These are phyloP conservation scores for Camelina hispida DNA, from an alignment of 345 rosid genomes.

Conservation along the genomic window DNA sequence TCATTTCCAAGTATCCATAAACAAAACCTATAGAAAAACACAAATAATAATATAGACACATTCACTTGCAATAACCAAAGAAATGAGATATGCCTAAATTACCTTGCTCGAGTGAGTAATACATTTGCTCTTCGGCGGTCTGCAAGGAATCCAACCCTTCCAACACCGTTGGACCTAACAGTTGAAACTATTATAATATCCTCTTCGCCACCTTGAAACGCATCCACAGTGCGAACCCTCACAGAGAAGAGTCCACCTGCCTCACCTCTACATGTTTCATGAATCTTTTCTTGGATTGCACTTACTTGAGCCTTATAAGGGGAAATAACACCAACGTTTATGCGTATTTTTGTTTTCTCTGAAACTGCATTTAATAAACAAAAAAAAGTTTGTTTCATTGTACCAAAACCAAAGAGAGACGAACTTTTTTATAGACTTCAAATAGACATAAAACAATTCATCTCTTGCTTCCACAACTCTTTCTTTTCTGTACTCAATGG, in stretches of 20 bases:
- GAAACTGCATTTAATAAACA: constrained; percentile 30
- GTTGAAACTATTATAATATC: constrained; percentile 58
- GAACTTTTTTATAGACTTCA: constrained; percentile 24
- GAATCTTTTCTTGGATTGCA: constrained; percentile 51
- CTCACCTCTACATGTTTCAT: constrained; percentile 29
- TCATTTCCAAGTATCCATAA: constrained; percentile 58
- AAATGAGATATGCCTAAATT: neutral
- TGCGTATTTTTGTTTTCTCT: constrained; percentile 13
- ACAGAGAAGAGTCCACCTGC: constrained; percentile 41
- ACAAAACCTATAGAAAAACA: constrained; percentile 40
- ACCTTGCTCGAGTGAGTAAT: constrained; percentile 54
- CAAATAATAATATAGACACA: neutral
- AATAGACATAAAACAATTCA: constrained; percentile 82
- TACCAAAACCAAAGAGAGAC: neutral
- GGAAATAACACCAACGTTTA: constrained; percentile 53
- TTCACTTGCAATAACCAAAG: neutral
- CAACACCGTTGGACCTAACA: constrained; percentile 47
- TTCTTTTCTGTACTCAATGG: constrained; percentile 87
- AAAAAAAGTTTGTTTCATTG: neutral
- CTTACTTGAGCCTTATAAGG: constrained; percentile 54
- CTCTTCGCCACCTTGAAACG: constrained; percentile 59
- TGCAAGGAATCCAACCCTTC: constrained; percentile 49
- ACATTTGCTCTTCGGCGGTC: constrained; percentile 43
- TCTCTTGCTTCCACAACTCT: constrained; percentile 89
- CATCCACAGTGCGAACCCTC: constrained; percentile 49